Base-by-base conservation (phyloP, 2,329 filamentous ascomycete genomes). In the Fusarium beomiforme region DNA sequence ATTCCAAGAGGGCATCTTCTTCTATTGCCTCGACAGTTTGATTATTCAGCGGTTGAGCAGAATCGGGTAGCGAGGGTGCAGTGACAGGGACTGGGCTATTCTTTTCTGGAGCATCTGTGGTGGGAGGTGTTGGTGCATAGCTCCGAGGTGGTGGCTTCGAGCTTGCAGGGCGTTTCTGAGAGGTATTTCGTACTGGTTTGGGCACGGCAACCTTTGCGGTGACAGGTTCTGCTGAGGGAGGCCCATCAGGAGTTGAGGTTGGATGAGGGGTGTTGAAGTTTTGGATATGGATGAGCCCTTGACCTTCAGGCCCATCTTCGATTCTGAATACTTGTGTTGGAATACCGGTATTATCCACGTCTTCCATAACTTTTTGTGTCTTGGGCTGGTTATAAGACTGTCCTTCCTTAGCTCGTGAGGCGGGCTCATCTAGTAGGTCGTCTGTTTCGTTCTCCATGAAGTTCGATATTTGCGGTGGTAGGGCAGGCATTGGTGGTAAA, bases 361-460 rank as follows among this genome's bases (percentile, higher is more conserved):
- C 61, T 64, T 83, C 74, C 24, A 70, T 62, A 76, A 73, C 72
- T 50, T 69, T 76, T 14, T 67, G 67, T 12, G 58, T 36, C 4
- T 59, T 51, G 31, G 58, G 55, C 23, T 58, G 64, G 12, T 75
- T 67, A 51, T 77, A 76, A 6, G 78, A 61, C 13, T 78, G 78
- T 19, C 77, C 76, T 29, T 79, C 79, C 16, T 81, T 79, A 11
- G 83, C 76, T 62, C 85, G 84, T 16, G 83, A 79, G 3, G 84
- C 81, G 17, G 89, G 86, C 26, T 93, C 89, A 39, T 91, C 91
- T 64, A 93, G 88, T 9, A 90, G 84, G 29, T 92, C 90, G n/a
- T 92, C 88, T 19, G 92, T 79, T 10, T 90, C 88, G n/a, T 92
- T 92, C 77, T 93, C 96, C 88, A 95, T 93, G 76, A 97, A 97